Base-by-base conservation (phyloP, 768 basidiomycete species). In the Xerocomellus intermedius region DNA sequence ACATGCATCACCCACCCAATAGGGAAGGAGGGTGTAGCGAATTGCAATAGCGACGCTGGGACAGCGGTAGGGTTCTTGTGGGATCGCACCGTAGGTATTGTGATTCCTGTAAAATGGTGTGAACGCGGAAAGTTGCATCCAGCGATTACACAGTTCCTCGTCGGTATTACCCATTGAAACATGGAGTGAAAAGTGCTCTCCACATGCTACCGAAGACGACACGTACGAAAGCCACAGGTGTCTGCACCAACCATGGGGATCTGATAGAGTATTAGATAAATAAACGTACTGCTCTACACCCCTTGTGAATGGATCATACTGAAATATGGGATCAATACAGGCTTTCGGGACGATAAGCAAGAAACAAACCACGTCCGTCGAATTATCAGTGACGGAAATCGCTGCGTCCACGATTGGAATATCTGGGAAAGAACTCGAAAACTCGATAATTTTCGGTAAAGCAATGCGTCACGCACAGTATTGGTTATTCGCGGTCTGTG, bases 191-290 rank as follows among this genome's bases (percentile, higher is more conserved):
- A 43, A 55, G 44, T 33, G 48, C 26, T n/a, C 4, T 21, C 8
- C 6, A 28, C 12, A 10, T 35, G 8, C 6, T 43, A 3, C 13
- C 3, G 14, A 6, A 35, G 38, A n/a, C 7, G 42, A 43, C 21
- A 60, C 63, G n/a, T 44, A 67, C 66, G 35, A 48, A 67, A 68
- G 4, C 66, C 66, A 54, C 66, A 67, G 10, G 85, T 82, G 62
- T 91, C 89, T 10, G 88, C 86, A 13, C 89, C 90, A 17, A 90
- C 88, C 72, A 90, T 85, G 0, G 89, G 89, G 50, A 89, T 84
- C 60, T 86, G 84, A 77, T 86, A 90, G 26, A 35, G 7, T 32
- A 16, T 19, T 8, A 5, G 33, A 26, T 24, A 22, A 33, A 16
- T 10, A 21, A 48, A 38, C 77, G 56, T 59, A 84, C 84, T 78